Percentiles rank a stretch among this genome's conserved stretches.
Conservation (phyloP, 2,329 filamentous ascomycete genomes). For the Macrophomina pseudophaseolina region DNA sequence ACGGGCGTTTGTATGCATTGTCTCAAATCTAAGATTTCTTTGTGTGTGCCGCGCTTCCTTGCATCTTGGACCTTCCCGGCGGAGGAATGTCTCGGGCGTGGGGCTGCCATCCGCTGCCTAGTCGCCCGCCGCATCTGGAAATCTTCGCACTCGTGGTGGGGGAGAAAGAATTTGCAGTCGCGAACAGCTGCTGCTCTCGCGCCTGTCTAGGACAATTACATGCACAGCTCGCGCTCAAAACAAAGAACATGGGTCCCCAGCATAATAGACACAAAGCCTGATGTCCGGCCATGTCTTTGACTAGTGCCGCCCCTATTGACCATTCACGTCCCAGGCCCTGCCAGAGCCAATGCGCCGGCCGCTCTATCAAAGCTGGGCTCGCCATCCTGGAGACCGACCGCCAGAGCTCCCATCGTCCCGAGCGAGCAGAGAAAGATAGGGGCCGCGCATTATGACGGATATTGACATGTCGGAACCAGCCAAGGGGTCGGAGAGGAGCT, state of each 20-base stretch:
- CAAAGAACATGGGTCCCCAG: slow-evolving; percentile 34
- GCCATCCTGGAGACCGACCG: slow-evolving; percentile 8
- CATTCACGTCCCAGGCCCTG: slow-evolving; percentile 17
- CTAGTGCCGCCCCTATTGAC: slow-evolving; percentile 26
- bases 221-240: slow-evolving; percentile 33
- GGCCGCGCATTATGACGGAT: slow-evolving; percentile 5
- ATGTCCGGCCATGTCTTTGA: slow-evolving; percentile 26
- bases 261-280: slow-evolving; percentile 44
- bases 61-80: slow-evolving; percentile 33
- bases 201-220: slow-evolving; percentile 44
- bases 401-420: not conserved
- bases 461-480: slow-evolving; percentile 15
- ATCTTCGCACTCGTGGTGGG: slow-evolving; percentile 16
- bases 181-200: slow-evolving; percentile 36
- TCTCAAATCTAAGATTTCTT: slow-evolving; percentile 26
- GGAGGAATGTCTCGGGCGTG: slow-evolving; percentile 42
- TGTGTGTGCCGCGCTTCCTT: slow-evolving; percentile 41
- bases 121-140: slow-evolving; percentile 43
- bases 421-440: not conserved
- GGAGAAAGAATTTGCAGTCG: slow-evolving; percentile 29
- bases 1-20: slow-evolving; percentile 28
- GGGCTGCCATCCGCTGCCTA: slow-evolving; percentile 29
- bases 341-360: not conserved
- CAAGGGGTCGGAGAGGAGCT: slow-evolving; percentile 30
- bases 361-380: slow-evolving; percentile 22